Evolutionary conservation across 148 eudicot species (phyloP).

Genomic region (Amaranthus palmeri): DNA sequence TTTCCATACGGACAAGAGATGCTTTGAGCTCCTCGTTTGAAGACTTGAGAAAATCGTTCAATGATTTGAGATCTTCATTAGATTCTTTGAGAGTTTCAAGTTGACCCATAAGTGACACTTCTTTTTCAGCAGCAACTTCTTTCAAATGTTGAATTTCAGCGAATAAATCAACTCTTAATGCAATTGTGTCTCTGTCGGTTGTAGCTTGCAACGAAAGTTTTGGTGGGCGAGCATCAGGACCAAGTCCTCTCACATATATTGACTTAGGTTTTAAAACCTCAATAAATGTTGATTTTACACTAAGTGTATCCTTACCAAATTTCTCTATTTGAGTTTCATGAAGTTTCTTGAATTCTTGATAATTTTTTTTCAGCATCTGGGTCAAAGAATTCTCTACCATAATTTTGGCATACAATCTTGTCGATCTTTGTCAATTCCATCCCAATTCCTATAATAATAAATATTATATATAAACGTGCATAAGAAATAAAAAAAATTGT

Average conservation of each 20-base stretch:
- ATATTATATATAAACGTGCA: too few species aligned
- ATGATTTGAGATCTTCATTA: too few species aligned
- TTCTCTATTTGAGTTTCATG: background rate
- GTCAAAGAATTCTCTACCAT: too few species aligned
- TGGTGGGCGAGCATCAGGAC: constrained; percentile 8
- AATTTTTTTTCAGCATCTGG: background rate
- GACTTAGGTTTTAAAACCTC: background rate
- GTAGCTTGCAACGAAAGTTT: background rate
- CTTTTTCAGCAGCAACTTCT: background rate
- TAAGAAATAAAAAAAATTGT: too few species aligned
- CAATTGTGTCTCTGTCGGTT: background rate
- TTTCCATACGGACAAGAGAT: too few species aligned
- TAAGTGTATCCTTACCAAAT: background rate
- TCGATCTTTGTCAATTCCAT: too few species aligned
- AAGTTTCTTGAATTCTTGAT: background rate
- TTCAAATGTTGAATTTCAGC: background rate
- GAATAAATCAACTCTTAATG: background rate
- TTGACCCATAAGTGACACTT: background rate
- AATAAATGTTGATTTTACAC: background rate
- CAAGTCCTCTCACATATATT: background rate
- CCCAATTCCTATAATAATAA: too few species aligned
- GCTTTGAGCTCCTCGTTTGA: too few species aligned
- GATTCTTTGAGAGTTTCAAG: too few species aligned
- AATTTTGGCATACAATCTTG: too few species aligned
- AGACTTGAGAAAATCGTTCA: too few species aligned